These are phyloP conservation scores for Lunasporangiospora selenospora DNA, from an alignment of 192 early-diverging fungal species.

Conservation along the genomic window DNA sequence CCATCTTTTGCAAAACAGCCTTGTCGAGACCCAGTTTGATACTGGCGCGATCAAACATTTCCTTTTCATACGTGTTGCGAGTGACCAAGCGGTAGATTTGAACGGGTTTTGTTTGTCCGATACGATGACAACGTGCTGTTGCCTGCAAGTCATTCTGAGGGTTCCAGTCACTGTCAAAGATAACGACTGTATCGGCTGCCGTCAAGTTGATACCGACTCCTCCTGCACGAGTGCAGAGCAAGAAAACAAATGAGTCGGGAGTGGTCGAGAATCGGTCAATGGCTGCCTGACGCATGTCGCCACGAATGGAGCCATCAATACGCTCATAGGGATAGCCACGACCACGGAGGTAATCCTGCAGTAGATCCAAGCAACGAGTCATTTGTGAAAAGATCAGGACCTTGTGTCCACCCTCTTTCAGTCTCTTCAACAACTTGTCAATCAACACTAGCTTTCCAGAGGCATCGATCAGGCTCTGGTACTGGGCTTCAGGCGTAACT, in stretches of 20 bases:
- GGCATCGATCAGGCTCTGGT: constrained; percentile 75
- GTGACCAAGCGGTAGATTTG: constrained; percentile 81
- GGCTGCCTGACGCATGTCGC: constrained; percentile 83
- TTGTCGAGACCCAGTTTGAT: constrained; percentile 88
- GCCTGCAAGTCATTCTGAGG: constrained; percentile 93
- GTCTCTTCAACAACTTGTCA: constrained; percentile 80
- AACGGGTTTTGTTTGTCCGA: constrained; percentile 89
- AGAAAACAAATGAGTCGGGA: constrained; percentile 83
- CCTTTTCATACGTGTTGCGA: constrained; percentile 87
- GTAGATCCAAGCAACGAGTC: constrained; percentile 82
- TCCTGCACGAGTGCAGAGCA: constrained; percentile 87
- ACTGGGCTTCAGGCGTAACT: constrained; percentile 63
- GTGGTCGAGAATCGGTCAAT: constrained; percentile 87
- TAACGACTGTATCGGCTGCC: constrained; percentile 87
- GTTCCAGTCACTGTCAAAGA: constrained; percentile 92
- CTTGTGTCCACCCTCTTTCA: constrained; percentile 82
- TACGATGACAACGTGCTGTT: constrained; percentile 85
- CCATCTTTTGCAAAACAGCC: constrained; percentile 85
- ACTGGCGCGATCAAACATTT: constrained; percentile 92
- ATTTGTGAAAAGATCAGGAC: constrained; percentile 92
- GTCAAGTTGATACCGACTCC: constrained; percentile 92
- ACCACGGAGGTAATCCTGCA: constrained; percentile 84
- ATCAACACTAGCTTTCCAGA: constrained; percentile 87
- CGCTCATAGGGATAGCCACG: constrained; percentile 79
- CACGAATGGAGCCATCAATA: constrained; percentile 82